Conservation (phyloP, 345 rosid species). For the Hypericum androsaemum region DNA sequence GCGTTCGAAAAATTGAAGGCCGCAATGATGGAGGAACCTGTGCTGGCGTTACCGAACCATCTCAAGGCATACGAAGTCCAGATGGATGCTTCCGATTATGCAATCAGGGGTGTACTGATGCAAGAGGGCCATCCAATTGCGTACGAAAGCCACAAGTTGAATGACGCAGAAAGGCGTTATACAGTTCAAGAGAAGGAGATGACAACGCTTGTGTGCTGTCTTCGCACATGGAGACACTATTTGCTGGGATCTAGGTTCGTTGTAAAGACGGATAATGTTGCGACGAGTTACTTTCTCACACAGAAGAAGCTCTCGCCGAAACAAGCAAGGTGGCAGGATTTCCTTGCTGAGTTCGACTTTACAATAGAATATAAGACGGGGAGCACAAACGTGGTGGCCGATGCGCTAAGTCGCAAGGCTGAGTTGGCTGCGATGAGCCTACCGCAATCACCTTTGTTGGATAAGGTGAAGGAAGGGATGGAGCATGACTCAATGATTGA, state of each 20-base stretch:
- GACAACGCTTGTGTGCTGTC: not conserved
- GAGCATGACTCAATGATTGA: not conserved
- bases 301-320: not conserved
- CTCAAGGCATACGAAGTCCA: conserved; percentile 1
- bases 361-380: not conserved
- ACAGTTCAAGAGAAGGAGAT: conserved; percentile 2
- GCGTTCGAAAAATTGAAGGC: not conserved
- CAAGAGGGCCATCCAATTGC: not conserved
- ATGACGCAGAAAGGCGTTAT: not conserved
- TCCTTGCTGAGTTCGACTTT: conserved; percentile 1
- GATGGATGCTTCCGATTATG: not conserved
- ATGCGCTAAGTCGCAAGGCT: not conserved
- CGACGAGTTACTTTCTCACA: not conserved
- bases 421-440: too few species aligned
- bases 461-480: not conserved
- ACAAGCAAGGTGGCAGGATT: not conserved
- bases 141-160: not conserved
- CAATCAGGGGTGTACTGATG: not conserved
- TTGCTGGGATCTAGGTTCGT: not conserved
- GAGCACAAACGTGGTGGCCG: not conserved
- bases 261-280: not conserved
- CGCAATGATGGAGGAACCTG: too few species aligned
- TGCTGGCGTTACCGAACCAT: not conserved
- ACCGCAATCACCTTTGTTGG: not conserved
- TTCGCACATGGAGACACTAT: not conserved